phyloP scores from a whole-genome alignment of 306 rosid species.

The Lagenaria siceraria region DNA sequence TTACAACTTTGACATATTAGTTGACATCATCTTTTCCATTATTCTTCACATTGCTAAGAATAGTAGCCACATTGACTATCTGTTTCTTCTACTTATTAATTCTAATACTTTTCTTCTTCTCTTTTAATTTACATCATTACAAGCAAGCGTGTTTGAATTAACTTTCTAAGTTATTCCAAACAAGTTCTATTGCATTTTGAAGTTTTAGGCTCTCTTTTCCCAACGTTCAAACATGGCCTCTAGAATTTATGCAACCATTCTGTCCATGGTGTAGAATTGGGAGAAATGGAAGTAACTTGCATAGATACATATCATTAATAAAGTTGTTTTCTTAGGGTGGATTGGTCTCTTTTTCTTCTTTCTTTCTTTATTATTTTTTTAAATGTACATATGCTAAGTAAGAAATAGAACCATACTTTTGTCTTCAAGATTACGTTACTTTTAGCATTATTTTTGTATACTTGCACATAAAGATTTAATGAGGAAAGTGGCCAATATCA shows the following conservation, averaged over 20 bases:
- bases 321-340: neutral
- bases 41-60: neutral
- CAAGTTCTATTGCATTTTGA: too few species aligned
- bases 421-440: neutral
- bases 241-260: neutral
- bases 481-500: neutral
- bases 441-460: neutral
- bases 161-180: too few species aligned
- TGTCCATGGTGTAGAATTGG: too few species aligned
- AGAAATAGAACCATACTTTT: neutral
- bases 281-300: neutral
- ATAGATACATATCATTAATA: neutral
- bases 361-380: too few species aligned
- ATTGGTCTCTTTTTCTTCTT: neutral
- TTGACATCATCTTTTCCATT: neutral
- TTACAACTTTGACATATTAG: neutral
- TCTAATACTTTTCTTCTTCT: too few species aligned
- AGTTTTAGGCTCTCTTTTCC: too few species aligned
- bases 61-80: neutral
- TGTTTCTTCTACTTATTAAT: neutral
- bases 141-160: too few species aligned
- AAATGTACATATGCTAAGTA: neutral
- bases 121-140: too few species aligned
- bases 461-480: neutral
- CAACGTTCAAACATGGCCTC: neutral